phyloP scores from a whole-genome alignment of 202 grass and related monocot genomes.

The Digitaria exilis region DNA sequence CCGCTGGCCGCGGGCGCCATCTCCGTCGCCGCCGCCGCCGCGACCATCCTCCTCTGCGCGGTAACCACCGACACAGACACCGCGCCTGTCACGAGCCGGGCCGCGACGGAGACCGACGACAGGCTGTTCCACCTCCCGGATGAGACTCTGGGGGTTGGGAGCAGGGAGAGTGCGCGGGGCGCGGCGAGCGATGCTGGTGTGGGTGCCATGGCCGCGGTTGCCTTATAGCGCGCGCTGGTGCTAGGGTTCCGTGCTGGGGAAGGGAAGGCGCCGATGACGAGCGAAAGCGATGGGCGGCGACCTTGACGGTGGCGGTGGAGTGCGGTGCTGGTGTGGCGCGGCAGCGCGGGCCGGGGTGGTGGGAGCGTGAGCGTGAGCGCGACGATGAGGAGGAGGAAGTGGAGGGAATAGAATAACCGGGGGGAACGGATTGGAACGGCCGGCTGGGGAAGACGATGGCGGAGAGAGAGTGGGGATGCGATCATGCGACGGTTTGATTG shows the following conservation, averaged over 20 bases:
- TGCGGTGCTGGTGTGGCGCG: slow-evolving; percentile 26
- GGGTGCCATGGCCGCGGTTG: slow-evolving; percentile 59
- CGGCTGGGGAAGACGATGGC: slow-evolving; percentile 38
- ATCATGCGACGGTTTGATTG: neutral
- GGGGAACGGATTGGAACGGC: slow-evolving; percentile 24
- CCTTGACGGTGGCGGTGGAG: slow-evolving; percentile 43
- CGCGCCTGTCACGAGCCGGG: neutral
- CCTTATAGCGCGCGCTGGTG: slow-evolving; percentile 14
- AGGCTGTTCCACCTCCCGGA: slow-evolving; percentile 24
- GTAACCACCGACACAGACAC: slow-evolving; percentile 21
- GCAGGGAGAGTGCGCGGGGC: slow-evolving; percentile 23
- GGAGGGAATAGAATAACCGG: neutral
- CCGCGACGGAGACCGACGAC: neutral
- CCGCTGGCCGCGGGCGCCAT: slow-evolving; percentile 56
- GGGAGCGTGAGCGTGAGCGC: neutral
- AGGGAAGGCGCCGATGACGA: slow-evolving; percentile 21
- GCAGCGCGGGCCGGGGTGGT: neutral
- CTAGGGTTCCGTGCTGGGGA: slow-evolving; percentile 16
- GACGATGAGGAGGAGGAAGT: neutral
- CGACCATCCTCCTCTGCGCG: slow-evolving; percentile 40
- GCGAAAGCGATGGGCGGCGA: slow-evolving; percentile 1
- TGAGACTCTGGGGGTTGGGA: neutral
- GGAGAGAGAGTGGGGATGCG: too few species aligned
- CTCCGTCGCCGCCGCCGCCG: slow-evolving; percentile 60
- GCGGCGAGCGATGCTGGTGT: slow-evolving; percentile 53